Evolutionary conservation across 345 rosid species (phyloP).

Genomic region (Acer saccharum): DNA sequence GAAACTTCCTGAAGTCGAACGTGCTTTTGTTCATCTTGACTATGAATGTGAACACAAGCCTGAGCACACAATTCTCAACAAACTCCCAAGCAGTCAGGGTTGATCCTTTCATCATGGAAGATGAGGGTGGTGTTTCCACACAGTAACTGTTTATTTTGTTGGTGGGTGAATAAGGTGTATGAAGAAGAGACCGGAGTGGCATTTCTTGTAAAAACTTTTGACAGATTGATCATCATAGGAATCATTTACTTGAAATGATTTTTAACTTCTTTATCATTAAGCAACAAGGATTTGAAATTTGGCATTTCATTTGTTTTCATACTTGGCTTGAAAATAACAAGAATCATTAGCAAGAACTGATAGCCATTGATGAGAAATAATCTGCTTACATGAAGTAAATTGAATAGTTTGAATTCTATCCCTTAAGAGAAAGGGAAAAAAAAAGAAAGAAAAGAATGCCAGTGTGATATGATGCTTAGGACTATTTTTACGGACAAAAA

Average conservation of each 20-base stretch:
- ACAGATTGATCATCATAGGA: too few species aligned
- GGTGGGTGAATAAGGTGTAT: neutral
- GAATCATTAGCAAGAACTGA: neutral
- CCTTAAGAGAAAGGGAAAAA: neutral
- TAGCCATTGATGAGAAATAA: neutral
- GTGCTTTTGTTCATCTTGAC: conserved; percentile 93
- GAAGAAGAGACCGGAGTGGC: neutral
- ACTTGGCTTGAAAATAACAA: too few species aligned
- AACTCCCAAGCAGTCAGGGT: conserved; percentile 54
- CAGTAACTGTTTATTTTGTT: neutral
- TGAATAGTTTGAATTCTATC: neutral
- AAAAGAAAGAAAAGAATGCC: neutral
- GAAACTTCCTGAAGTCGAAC: conserved; percentile 80
- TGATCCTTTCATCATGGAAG: neutral
- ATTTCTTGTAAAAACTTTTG: neutral
- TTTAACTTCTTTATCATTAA: too few species aligned
- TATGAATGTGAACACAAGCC: conserved; percentile 90
- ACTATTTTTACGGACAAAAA: neutral
- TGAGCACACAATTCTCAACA: conserved; percentile 71
- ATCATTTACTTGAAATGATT: too few species aligned
- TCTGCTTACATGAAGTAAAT: neutral
- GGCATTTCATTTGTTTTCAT: too few species aligned
- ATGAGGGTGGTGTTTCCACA: neutral
- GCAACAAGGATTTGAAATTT: too few species aligned
- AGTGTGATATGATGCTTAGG: neutral